A percentile compares a stretch with the other conserved stretches of the same genome.
These are phyloP conservation scores for Aspergillus proliferans DNA, from an alignment of 2,329 filamentous ascomycete genomes.

Conservation along the genomic window DNA sequence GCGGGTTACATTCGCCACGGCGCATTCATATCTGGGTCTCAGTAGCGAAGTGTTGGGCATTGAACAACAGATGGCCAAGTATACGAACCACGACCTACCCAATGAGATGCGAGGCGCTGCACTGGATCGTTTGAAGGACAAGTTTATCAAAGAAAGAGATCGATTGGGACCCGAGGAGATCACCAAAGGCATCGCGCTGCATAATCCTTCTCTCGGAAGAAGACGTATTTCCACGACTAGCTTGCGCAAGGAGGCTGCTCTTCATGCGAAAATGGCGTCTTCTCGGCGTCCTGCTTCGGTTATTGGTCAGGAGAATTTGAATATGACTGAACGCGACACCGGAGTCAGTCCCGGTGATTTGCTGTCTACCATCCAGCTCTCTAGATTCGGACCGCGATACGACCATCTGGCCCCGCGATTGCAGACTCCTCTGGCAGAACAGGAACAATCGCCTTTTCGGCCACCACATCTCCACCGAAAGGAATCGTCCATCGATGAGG, in stretches of 20 bases:
- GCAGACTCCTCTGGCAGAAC: conserved; percentile 39
- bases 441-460: conserved; percentile 34
- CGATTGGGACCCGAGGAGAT: conserved; percentile 73
- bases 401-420: conserved; percentile 30
- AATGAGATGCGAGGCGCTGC: conserved; percentile 83
- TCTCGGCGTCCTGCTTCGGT: conserved; percentile 26
- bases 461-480: conserved; percentile 53
- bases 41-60: conserved; percentile 88
- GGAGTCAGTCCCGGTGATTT: conserved; percentile 68
- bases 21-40: conserved; percentile 87
- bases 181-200: conserved; percentile 87
- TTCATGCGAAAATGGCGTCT: conserved; percentile 58
- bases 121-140: conserved; percentile 79
- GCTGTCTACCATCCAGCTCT: conserved; percentile 67
- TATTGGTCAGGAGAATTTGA: conserved; percentile 7
- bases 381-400: conserved; percentile 53
- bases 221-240: conserved; percentile 67
- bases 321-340: conserved; percentile 25
- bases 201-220: conserved; percentile 65
- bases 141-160: conserved; percentile 80
- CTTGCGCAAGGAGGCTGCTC: conserved; percentile 70
- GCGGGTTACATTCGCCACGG: conserved; percentile 87
- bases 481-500: conserved; percentile 79
- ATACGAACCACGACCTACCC: conserved; percentile 83
- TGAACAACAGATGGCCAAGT: conserved; percentile 88